Conservation (phyloP, 2,329 filamentous ascomycete species). For the Sporothrix brasiliensis region DNA sequence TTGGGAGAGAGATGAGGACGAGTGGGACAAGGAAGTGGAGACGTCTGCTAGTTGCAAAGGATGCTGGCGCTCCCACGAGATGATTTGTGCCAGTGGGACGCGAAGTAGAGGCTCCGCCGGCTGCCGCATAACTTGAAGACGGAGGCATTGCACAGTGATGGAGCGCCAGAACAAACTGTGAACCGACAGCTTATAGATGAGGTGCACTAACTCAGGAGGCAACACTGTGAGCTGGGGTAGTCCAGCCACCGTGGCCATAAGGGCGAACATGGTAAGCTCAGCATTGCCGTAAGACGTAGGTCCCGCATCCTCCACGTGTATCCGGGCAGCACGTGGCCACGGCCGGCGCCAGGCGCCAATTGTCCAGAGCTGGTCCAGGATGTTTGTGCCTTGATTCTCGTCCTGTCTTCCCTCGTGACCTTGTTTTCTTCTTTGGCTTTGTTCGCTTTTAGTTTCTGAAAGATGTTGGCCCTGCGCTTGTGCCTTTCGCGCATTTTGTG, state of each 20-base stretch:
- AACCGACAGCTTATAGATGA: conserved; percentile 22
- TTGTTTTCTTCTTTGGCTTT: no score
- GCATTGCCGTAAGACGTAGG: neutral
- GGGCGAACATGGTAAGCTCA: neutral
- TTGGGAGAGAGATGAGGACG: no score
- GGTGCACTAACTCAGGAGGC: conserved; percentile 14
- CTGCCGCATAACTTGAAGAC: neutral
- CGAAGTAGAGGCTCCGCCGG: conserved; percentile 1
- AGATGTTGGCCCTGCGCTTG: no score
- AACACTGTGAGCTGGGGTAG: neutral
- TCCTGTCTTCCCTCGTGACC: no score
- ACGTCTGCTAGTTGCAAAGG: conserved; percentile 11
- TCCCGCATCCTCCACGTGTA: neutral
- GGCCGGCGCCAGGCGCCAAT: conserved; percentile 23
- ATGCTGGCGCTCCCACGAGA: conserved; percentile 22
- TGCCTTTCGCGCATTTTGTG: neutral
- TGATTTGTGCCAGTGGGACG: neutral
- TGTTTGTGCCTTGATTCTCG: conserved; percentile 4
- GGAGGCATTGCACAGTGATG: conserved; percentile 12
- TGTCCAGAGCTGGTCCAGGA: conserved; percentile 23
- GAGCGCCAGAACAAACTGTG: conserved; percentile 28
- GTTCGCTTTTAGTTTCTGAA: no score
- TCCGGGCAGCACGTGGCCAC: neutral
- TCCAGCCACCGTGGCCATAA: neutral
- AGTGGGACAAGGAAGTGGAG: no score